A percentile compares a stretch with the other conserved stretches of the same genome.
Conservation (phyloP, 768 basidiomycete species). For the Agrocybe praecox region DNA sequence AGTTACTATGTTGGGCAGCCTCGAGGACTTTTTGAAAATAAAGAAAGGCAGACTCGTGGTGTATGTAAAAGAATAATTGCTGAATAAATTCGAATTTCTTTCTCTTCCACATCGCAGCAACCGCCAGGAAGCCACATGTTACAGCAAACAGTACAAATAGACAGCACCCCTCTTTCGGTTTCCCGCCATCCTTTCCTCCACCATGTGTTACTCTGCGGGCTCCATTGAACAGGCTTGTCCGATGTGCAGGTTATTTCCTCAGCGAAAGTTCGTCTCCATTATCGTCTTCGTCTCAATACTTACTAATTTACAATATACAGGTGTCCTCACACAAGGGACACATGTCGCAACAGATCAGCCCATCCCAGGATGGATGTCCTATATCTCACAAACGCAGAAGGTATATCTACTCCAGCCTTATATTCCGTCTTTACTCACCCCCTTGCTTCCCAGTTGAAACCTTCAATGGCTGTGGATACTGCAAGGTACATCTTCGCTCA, state of each 20-base stretch:
- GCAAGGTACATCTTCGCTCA: conserved; percentile 63
- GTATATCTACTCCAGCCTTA: conserved; percentile 37
- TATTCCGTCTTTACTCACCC: conserved; percentile 2
- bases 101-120: conserved; percentile 26
- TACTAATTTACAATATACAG: conserved; percentile 35
- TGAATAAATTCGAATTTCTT: conserved; percentile 6
- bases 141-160: conserved; percentile 22
- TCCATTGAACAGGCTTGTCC: conserved; percentile 77
- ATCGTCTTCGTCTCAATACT: conserved; percentile 5
- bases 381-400: conserved; percentile 87
- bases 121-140: conserved; percentile 37
- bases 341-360: conserved; percentile 71
- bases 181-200: conserved; percentile 27
- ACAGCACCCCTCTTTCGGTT: conserved; percentile 17
- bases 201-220: conserved; percentile 76
- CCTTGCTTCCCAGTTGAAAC: conserved; percentile 61
- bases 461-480: conserved; percentile 88
- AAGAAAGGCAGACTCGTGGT: background rate
- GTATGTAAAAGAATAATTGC: background rate
- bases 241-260: conserved; percentile 84
- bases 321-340: conserved; percentile 76
- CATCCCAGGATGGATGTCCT: conserved; percentile 82
- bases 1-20: conserved; percentile 8
- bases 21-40: conserved; percentile 12
- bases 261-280: conserved; percentile 52